Base-by-base conservation (phyloP, 768 basidiomycete genomes). In the Xerocomus potaroensis region DNA sequence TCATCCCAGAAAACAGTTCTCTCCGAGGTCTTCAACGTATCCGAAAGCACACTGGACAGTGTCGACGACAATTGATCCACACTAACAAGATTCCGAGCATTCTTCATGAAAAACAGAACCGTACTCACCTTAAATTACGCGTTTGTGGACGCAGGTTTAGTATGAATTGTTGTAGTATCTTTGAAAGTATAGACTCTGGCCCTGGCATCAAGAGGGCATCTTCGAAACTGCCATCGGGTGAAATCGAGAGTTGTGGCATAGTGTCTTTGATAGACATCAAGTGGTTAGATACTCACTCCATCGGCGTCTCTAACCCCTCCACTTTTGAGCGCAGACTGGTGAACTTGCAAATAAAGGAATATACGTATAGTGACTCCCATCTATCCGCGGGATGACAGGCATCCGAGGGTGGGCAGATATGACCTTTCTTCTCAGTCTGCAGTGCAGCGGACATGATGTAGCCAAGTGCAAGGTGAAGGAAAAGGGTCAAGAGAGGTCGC, bases 301-400 rank as follows among this genome's bases (percentile, higher is more conserved):
- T 84, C 39, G 86, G 79, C 54, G 81, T 77, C 60, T 90, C 81
- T 48, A 91, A 69, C 46, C 89, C 87, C 65, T 88, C 86, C 31
- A 87, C 73, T 68, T 87, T 89, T 49, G 73, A 72, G 55, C 78
- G 80, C 57, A 91, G 71, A 66, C 77, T 72, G 19, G 87, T 88
- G 72, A 88, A 92, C 67, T 79, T 87, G 72, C 78, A 81, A 53
- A 92, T 82, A 71, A 92, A 92, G 24, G 83, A 78, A 66, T 89
- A 92, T 30, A 92, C 79, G 67, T 90, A 91, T 54, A 88, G 68
- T 5, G 84, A 80, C 70, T 92, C 90, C 90, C 90, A 92, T 67
- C 85, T 84, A 70, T 85, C 84, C 45, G 74, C 73, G 23, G 90
- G 90, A 71, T 89, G 87, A 21, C 65, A 76, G 22, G 85, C 87